A percentile compares a stretch with the other conserved stretches of the same genome.
These are phyloP conservation scores for Xylaria bambusicola DNA, from an alignment of 495 filamentous ascomycete species.

Conservation along the genomic window DNA sequence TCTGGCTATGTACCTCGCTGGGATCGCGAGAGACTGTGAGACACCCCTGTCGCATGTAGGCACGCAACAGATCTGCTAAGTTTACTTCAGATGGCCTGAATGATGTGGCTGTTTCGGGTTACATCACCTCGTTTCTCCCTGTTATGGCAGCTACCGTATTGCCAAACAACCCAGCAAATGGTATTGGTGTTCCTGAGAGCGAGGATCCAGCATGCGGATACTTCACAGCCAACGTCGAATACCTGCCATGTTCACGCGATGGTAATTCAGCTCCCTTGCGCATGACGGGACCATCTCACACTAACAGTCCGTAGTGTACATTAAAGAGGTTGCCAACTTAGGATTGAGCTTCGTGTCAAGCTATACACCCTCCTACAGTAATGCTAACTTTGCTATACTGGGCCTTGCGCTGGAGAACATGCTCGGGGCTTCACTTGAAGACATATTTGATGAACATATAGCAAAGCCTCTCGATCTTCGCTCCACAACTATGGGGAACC, in stretches of 20 bases:
- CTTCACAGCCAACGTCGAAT: conserved; percentile 1
- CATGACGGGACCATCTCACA: not conserved
- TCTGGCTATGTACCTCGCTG: conserved; percentile 3
- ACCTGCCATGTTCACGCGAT: conserved; percentile 3
- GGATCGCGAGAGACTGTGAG: conserved; percentile 1
- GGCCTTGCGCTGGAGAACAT: conserved; percentile 5
- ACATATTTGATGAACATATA: not conserved
- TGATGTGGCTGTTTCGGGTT: conserved; percentile 1
- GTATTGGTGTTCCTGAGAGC: not conserved
- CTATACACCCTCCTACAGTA: conserved; percentile 4
- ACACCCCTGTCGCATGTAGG: not conserved
- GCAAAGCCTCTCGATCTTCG: not conserved
- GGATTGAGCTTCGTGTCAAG: not conserved
- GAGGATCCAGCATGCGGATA: conserved; percentile 3
- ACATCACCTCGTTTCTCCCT: conserved; percentile 2
- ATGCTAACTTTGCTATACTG: conserved; percentile 6
- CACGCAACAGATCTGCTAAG: not conserved
- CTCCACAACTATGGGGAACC: conserved; percentile 1
- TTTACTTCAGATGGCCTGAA: conserved; percentile 7
- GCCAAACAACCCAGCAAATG: conserved; percentile 8
- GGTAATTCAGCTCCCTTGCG: not conserved
- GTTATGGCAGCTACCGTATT: not conserved
- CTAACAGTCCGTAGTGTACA: not conserved
- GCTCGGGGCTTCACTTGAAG: not conserved
- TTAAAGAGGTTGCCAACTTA: not conserved